These are phyloP conservation scores for Solanum pennellii DNA, from an alignment of 257 asterid species.

Conservation along the genomic window DNA sequence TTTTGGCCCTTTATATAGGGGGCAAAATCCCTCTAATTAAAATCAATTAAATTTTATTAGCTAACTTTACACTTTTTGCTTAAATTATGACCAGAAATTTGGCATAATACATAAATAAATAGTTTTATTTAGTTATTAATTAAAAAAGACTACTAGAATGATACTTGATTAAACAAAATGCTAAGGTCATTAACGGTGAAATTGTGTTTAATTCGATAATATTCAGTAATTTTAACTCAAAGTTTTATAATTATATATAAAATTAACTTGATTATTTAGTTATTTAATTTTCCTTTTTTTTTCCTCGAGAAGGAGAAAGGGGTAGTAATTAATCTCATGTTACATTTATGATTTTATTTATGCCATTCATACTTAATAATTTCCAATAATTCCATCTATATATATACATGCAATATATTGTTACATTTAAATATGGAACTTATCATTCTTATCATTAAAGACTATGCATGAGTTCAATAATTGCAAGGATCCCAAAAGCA, in stretches of 20 bases:
- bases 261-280: neutral
- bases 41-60: neutral
- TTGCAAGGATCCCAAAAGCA: slow-evolving; percentile 86
- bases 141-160: neutral
- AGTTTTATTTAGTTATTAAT: neutral
- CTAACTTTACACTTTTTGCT: neutral
- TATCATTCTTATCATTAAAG: slow-evolving; percentile 38
- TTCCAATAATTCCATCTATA: neutral
- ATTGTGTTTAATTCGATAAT: neutral
- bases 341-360: neutral
- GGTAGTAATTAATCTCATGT: neutral
- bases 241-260: neutral
- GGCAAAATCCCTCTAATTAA: neutral
- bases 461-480: slow-evolving; percentile 64
- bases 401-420: neutral
- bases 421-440: neutral
- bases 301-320: neutral
- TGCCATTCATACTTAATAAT: neutral
- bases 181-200: neutral
- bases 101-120: neutral
- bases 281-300: neutral
- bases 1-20: neutral
- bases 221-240: neutral
- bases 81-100: neutral
- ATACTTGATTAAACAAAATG: neutral